Evolutionary conservation across 2,329 filamentous ascomycete genomes (phyloP), one percentile per base, ranked within the genome.

Genomic region (Chalaropsis ovoidea): DNA sequence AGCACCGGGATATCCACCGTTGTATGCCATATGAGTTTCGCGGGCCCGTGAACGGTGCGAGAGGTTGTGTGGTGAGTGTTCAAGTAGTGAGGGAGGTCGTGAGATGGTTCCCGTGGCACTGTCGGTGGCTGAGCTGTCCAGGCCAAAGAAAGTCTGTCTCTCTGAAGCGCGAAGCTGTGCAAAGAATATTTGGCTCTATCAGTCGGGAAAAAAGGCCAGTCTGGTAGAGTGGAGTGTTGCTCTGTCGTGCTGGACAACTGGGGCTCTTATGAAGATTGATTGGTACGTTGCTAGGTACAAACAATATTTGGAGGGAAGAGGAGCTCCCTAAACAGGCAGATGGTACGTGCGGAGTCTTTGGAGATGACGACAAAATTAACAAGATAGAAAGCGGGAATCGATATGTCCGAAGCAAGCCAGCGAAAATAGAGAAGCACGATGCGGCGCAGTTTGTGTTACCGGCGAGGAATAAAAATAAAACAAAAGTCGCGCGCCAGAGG

Each of bases 1-100:
- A 47, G 60, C 47, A 58, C 49, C 58, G 35, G 66, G 66, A 62
- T 64, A 67, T 6, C 54, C 66, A 22, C 65, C 65, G 52, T 63
- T 66, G 22, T 63, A 66, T 15, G 52, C 61, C 65, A 66, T 66
- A 15, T 62, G 27, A n/a, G 22, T 15, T 45, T 47, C 31, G 22
- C 47, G 11, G 19, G 47, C n/a, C 47, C 47, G 47, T 27, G 15
- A 52, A 52, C 19, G 47, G n/a, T 52, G 19, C 19, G 24, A 52
- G 22, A 27, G 10, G 19, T 52, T 1, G 35, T 39, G 19, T 52
- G 5, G 35, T 39, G 8, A 1, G 35, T 39, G 8, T 39, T 39
- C 5, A 39, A 10, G 35, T 3, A 39, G 8, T 39, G 4, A 10
- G 39, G 61, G 41, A 62, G 19, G 61, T 62, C 6, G 62, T 24